phyloP scores from a whole-genome alignment of 371 early-diverging fungal species.

The Mortierella sp. region DNA sequence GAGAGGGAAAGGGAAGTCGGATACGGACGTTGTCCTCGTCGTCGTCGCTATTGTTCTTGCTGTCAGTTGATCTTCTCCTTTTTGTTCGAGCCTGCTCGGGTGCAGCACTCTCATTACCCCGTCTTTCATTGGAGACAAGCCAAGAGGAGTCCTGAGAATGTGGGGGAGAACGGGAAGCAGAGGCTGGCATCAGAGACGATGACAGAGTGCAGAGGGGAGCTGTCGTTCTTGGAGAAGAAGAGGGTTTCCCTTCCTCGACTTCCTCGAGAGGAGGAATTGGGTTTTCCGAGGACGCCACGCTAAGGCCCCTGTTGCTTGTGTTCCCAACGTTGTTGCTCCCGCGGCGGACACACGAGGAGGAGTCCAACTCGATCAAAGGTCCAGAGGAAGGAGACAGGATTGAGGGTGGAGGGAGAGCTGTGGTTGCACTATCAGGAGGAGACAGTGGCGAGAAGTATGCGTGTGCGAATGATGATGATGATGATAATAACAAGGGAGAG shows the following conservation, averaged over 20 bases:
- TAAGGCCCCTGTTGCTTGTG: not conserved
- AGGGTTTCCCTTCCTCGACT: not conserved
- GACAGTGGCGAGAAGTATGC: constrained; percentile 13
- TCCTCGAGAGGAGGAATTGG: not conserved
- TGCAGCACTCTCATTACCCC: constrained; percentile 13
- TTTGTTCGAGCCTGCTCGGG: constrained; percentile 23
- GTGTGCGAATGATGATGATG: not conserved
- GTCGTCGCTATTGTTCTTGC: not conserved
- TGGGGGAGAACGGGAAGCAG: constrained; percentile 2
- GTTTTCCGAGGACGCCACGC: constrained; percentile 4
- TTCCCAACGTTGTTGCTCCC: not conserved
- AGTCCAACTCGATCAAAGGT: constrained; percentile 13
- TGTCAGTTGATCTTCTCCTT: constrained; percentile 27
- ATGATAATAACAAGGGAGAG: not conserved
- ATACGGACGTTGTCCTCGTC: too few relatives aligned
- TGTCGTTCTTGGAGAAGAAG: not conserved
- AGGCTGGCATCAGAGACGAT: not conserved
- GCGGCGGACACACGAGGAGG: not conserved
- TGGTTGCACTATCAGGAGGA: constrained; percentile 31
- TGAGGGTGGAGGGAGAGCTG: constrained; percentile 17
- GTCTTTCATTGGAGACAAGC: constrained; percentile 15
- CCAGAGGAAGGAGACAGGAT: not conserved
- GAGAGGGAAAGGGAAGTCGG: not conserved
- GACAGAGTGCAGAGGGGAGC: not conserved
- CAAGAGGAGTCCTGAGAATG: constrained; percentile 12